Evolutionary conservation across 148 eudicot species (phyloP), one percentile per base, ranked within the genome.

Genomic region (Silene uniflora): DNA sequence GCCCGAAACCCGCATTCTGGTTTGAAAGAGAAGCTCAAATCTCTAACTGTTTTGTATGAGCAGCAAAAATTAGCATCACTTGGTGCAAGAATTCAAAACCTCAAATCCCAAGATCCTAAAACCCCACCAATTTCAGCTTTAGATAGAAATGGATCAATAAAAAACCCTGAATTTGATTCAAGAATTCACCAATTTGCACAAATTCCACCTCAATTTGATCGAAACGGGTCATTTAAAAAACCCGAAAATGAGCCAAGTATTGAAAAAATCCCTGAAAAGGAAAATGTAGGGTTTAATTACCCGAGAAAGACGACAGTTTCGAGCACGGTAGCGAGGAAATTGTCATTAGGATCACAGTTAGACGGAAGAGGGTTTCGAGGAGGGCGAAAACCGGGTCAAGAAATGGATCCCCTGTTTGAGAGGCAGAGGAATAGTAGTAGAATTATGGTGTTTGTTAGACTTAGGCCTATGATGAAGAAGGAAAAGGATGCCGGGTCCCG

Each of bases 1-100:
- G n/a, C n/a, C n/a, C 81, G 91, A 72, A 92, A 90, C 78, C 98
- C 93, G 3, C 98, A 92, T 64, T 83, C 88, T 78, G 98, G 96
- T 0, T 81, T 92, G 78, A 92, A 92, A 71, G 98, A 92, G 75
- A 92, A 92, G 89, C 82, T 92, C 82, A 88, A 86, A 67, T 91
- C 91, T 3, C 61, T 92, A 58, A 90, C 96, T 17, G 80, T 80
- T 17, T 81, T 90, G 63, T 92, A 90, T 82, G 96, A 92, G 83
- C 91, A 90, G 79, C 98, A 92, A 64, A 92, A 88, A 66, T 79
- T 77, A 80, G 80, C 86, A 59, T 87, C 88, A 54, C 49, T 49
- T 60, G 81, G 77, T 66, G 22, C 76, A 77, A 91, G 80, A 78
- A 84, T 74, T 73, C 89, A 75, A 0, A 67, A 75, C 82, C 55